These are phyloP conservation scores for Fusarium concolor DNA, from an alignment of 2,329 filamentous ascomycete genomes.

Conservation along the genomic window DNA sequence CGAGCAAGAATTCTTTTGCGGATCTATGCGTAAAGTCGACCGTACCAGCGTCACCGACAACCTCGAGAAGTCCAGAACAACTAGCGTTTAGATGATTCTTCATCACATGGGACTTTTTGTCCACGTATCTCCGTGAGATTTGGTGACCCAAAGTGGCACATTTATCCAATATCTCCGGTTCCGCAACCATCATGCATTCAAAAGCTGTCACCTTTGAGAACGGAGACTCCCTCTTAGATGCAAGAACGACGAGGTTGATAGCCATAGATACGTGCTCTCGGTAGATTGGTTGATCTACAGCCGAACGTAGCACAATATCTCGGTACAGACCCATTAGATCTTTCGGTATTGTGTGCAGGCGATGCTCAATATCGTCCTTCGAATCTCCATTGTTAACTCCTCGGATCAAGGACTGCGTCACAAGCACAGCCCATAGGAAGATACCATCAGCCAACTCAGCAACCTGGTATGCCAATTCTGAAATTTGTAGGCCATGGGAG, in stretches of 20 bases:
- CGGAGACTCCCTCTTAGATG: not conserved
- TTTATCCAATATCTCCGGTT: not conserved
- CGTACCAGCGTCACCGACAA: rapidly evolving
- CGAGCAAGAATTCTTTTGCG: not conserved
- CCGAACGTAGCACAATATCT: not conserved
- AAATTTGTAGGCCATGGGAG: rapidly evolving
- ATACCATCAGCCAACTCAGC: not conserved
- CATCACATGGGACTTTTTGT: not conserved
- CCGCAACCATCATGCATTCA: not conserved
- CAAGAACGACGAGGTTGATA: not conserved
- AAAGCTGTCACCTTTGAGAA: not conserved
- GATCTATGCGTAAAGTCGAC: not conserved
- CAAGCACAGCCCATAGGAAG: conserved; percentile 11
- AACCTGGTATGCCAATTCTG: not conserved
- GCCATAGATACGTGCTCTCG: not conserved
- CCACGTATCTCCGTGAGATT: not conserved
- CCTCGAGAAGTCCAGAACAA: not conserved
- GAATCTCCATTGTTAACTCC: conserved; percentile 7
- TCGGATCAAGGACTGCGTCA: not conserved
- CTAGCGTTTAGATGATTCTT: not conserved
- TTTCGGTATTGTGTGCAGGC: not conserved
- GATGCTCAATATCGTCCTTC: not conserved
- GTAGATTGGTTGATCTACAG: not conserved
- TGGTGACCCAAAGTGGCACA: not conserved
- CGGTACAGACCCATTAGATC: not conserved